These are phyloP conservation scores for Pythium sp. DNA, from an alignment of 352 stramenopile genomes.

Conservation along the genomic window DNA sequence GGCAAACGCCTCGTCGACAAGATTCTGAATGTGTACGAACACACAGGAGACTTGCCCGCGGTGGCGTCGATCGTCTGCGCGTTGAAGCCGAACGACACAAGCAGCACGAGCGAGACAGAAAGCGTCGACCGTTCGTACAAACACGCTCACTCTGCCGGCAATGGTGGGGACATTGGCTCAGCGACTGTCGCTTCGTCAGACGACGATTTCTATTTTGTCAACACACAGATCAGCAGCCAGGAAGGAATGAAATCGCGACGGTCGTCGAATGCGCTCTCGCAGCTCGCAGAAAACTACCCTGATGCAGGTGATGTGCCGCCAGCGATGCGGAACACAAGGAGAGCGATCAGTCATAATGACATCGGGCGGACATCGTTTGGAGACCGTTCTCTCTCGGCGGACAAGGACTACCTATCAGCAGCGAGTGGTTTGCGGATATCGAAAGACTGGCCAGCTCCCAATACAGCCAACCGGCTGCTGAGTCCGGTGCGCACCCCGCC, in stretches of 20 bases:
- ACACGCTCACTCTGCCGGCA: neutral
- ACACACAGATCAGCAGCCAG: slow-evolving; percentile 1
- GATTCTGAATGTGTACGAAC: slow-evolving; percentile 77
- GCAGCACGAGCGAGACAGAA: neutral
- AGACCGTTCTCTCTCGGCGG: slow-evolving; percentile 18
- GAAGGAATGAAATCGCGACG: slow-evolving; percentile 19
- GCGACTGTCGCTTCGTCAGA: slow-evolving; percentile 14
- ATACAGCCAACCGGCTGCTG: slow-evolving; percentile 18
- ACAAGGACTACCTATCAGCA: slow-evolving; percentile 18
- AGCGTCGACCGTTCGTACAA: neutral
- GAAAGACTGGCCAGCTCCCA: slow-evolving; percentile 48
- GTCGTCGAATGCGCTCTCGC: slow-evolving; percentile 39
- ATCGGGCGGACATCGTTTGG: slow-evolving; percentile 20
- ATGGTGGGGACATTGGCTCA: neutral
- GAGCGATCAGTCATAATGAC: slow-evolving; percentile 70
- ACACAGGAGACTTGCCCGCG: slow-evolving; percentile 67
- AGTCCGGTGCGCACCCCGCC: slow-evolving; percentile 21
- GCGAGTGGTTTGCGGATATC: slow-evolving; percentile 20
- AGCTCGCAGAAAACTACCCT: slow-evolving; percentile 16
- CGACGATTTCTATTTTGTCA: slow-evolving; percentile 22
- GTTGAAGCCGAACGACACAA: slow-evolving; percentile 40
- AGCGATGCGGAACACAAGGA: slow-evolving; percentile 42
- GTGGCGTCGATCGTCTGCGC: slow-evolving; percentile 79
- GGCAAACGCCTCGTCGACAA: slow-evolving; percentile 74
- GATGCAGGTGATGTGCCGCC: slow-evolving; percentile 43